These are phyloP conservation scores for Lobosporangium transversale DNA, from an alignment of 192 early-diverging fungal genomes.

Conservation along the genomic window DNA sequence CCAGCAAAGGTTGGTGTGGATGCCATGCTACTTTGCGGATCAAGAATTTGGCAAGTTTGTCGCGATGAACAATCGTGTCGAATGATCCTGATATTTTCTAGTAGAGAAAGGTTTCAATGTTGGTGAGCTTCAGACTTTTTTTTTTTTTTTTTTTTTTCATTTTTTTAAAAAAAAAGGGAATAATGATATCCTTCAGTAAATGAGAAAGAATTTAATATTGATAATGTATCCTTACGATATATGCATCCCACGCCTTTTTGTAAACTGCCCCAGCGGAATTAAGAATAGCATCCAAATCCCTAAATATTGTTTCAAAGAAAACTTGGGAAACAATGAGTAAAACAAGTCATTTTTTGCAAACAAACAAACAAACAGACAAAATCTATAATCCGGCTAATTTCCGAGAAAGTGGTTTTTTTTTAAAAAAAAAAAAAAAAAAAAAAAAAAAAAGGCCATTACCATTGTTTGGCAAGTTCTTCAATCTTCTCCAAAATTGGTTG, in stretches of 20 bases:
- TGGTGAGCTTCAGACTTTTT: too few species aligned
- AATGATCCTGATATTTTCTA: slow-evolving; percentile 26
- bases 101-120: not conserved
- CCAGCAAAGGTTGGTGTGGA: slow-evolving; percentile 71
- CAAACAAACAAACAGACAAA: too few species aligned
- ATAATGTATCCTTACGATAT: slow-evolving; percentile 12
- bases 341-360: too few species aligned
- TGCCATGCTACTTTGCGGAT: slow-evolving; percentile 81
- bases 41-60: slow-evolving; percentile 44
- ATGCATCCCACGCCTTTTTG: slow-evolving; percentile 37
- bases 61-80: slow-evolving; percentile 27
- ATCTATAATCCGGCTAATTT: too few species aligned
- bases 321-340: not conserved
- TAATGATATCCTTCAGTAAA: too few species aligned
- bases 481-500: slow-evolving; percentile 32
- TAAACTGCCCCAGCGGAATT: slow-evolving; percentile 11
- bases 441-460: too few species aligned
- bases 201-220: not conserved
- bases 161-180: not conserved
- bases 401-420: too few species aligned
- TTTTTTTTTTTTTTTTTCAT: too few species aligned
- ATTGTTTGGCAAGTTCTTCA: slow-evolving; percentile 36
- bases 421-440: too few species aligned
- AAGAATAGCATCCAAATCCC: slow-evolving; percentile 26
- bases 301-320: too few species aligned